These are phyloP conservation scores for Thelonectria olida DNA, from an alignment of 2,329 filamentous ascomycete species.

Conservation along the genomic window DNA sequence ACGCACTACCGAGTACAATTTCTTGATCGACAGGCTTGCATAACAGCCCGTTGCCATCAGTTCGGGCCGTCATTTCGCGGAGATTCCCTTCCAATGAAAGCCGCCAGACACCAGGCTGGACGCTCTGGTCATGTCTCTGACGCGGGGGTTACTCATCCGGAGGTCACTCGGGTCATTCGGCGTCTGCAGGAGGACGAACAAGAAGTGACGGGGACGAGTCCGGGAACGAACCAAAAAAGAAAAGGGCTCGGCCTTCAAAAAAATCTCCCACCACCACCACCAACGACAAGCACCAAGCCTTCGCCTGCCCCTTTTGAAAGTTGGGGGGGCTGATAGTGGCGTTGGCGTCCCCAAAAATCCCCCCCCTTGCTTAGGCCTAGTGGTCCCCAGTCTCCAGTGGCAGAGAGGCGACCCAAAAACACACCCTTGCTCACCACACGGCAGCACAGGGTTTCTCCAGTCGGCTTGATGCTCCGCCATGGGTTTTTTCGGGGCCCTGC, in stretches of 20 bases:
- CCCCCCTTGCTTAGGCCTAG: not conserved
- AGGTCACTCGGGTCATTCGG: not conserved
- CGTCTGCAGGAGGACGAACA: not conserved
- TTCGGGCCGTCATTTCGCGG: not conserved
- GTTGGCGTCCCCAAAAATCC: constrained; percentile 1
- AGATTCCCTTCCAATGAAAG: not conserved
- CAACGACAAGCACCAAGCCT: constrained; percentile 7
- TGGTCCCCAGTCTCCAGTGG: too few relatives aligned
- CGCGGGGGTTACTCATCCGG: not conserved
- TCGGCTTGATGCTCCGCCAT: constrained; percentile 17
- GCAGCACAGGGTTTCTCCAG: constrained; percentile 37
- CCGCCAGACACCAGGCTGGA: too few relatives aligned
- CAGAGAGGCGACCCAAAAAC: not conserved
- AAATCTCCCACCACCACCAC: too few relatives aligned
- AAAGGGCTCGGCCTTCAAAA: not conserved
- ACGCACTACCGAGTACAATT: too few relatives aligned
- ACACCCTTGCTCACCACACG: too few relatives aligned
- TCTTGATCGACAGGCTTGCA: too few relatives aligned
- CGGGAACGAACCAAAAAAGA: not conserved
- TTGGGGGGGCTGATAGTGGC: constrained; percentile 17
- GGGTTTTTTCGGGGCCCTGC: constrained; percentile 6
- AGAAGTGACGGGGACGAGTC: constrained; percentile 1
- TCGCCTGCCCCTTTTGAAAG: constrained; percentile 22
- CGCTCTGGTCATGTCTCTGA: too few relatives aligned
- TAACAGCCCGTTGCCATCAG: too few relatives aligned